phyloP scores from a whole-genome alignment of 2,329 filamentous ascomycete genomes.

The Fusarium caatingaense region DNA sequence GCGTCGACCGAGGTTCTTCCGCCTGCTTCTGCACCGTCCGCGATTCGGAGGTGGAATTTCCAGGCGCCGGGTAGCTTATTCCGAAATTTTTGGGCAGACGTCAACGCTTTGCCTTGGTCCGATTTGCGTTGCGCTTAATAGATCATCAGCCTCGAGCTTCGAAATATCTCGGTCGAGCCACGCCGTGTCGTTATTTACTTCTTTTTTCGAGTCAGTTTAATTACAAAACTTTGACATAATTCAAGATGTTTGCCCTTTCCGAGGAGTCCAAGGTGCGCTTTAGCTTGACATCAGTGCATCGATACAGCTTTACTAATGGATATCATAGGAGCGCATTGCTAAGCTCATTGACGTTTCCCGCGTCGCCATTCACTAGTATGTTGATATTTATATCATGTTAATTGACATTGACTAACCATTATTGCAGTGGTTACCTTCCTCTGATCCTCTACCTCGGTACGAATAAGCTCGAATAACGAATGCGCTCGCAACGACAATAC shows the following conservation, averaged over 20 bases:
- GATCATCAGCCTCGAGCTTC: slow-evolving; percentile 34
- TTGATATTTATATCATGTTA: neutral
- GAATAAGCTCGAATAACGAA: slow-evolving; percentile 43
- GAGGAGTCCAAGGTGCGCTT: slow-evolving; percentile 91
- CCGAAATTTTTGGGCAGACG: slow-evolving; percentile 43
- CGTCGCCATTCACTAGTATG: slow-evolving; percentile 95
- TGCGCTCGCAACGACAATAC: slow-evolving; percentile 30
- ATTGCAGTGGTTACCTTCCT: slow-evolving; percentile 87
- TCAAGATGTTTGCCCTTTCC: slow-evolving; percentile 76
- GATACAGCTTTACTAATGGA: slow-evolving; percentile 21
- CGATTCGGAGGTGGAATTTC: slow-evolving; percentile 42
- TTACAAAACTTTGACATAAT: neutral
- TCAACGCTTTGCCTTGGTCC: slow-evolving; percentile 14
- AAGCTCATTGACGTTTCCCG: slow-evolving; percentile 95
- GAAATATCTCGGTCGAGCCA: slow-evolving; percentile 14
- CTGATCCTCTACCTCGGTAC: slow-evolving; percentile 96
- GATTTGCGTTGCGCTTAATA: slow-evolving; percentile 20
- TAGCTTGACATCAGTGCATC: slow-evolving; percentile 3
- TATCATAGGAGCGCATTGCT: slow-evolving; percentile 88
- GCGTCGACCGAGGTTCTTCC: slow-evolving; percentile 49
- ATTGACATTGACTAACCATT: slow-evolving; percentile 51
- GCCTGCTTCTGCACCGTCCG: slow-evolving; percentile 1
- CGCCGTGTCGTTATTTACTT: slow-evolving; percentile 4
- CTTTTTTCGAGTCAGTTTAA: neutral
- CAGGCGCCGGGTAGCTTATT: slow-evolving; percentile 32